Conservation (phyloP, 805 yeast species). For the Hanseniaspora pseudoguilliermondii region DNA sequence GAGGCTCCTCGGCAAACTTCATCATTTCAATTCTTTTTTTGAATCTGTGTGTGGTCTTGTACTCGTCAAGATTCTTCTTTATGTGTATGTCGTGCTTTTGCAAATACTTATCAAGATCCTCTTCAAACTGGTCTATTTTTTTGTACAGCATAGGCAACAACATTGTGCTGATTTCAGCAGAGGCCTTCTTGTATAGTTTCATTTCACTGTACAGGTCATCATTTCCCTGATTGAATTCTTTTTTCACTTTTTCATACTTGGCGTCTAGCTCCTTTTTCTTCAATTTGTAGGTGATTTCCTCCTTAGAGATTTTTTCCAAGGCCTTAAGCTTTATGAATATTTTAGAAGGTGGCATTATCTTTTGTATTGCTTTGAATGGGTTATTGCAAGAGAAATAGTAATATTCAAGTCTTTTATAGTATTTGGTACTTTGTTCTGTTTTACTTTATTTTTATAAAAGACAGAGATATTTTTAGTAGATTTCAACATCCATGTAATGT, state of each 20-base stretch:
- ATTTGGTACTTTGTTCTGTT: no score
- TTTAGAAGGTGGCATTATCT: constrained; percentile 54
- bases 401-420: no score
- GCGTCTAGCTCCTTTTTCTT: constrained; percentile 47
- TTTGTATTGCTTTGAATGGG: no score
- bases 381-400: not conserved
- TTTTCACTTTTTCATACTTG: constrained; percentile 30
- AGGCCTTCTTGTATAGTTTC: constrained; percentile 40
- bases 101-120: constrained; percentile 32
- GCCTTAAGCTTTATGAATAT: constrained; percentile 63
- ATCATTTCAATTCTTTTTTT: not conserved
- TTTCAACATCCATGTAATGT: no score
- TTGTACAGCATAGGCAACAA: constrained; percentile 38
- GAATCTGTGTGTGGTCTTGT: not conserved
- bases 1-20: not conserved
- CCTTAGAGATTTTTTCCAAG: constrained; percentile 54
- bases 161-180: constrained; percentile 39
- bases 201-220: constrained; percentile 39
- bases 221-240: constrained; percentile 31
- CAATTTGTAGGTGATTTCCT: constrained; percentile 44
- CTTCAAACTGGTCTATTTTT: constrained; percentile 31
- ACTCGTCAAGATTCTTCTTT: not conserved
- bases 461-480: no score
- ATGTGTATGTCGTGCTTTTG: constrained; percentile 21
- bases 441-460: no score